Evolutionary conservation across 176 grass and related monocot genomes (phyloP).

Genomic region (Avena eriantha): DNA sequence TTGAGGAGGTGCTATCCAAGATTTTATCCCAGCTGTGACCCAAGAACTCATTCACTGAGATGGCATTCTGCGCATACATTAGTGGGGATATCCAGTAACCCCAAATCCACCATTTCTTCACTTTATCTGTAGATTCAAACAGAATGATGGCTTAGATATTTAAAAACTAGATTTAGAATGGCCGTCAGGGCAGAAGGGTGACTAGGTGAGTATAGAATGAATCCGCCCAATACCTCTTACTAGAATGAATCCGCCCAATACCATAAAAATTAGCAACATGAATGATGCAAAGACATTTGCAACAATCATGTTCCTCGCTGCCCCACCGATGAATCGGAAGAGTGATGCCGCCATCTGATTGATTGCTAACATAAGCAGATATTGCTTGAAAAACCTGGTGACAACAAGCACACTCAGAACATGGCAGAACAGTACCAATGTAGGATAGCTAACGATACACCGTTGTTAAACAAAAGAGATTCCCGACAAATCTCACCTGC

Average conservation of each 20-base stretch:
- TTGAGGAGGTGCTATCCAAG: constrained; percentile 21
- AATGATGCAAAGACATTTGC: constrained; percentile 84
- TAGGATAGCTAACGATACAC: neutral
- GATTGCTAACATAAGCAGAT: constrained; percentile 60
- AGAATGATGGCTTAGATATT: constrained; percentile 8
- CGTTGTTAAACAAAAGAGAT: constrained; percentile 28
- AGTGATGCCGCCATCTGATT: constrained; percentile 78
- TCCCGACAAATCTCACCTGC: constrained; percentile 64
- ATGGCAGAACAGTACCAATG: neutral
- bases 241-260: constrained; percentile 82
- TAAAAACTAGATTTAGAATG: neutral
- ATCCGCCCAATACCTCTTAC: constrained; percentile 55
- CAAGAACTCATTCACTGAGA: constrained; percentile 81
- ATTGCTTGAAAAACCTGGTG: constrained; percentile 87
- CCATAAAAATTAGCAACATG: constrained; percentile 66
- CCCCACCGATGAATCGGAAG: constrained; percentile 77
- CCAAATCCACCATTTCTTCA: constrained; percentile 99
- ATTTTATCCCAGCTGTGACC: constrained; percentile 83
- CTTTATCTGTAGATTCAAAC: constrained; percentile 52
- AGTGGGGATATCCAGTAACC: constrained; percentile 97
- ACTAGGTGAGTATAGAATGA: neutral
- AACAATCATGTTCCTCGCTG: constrained; percentile 68
- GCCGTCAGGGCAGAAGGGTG: neutral
- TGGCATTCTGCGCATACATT: constrained; percentile 89
- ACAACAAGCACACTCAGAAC: constrained; percentile 31